Conservation (phyloP, 2,329 filamentous ascomycete genomes). For the Colletotrichum spinosum region DNA sequence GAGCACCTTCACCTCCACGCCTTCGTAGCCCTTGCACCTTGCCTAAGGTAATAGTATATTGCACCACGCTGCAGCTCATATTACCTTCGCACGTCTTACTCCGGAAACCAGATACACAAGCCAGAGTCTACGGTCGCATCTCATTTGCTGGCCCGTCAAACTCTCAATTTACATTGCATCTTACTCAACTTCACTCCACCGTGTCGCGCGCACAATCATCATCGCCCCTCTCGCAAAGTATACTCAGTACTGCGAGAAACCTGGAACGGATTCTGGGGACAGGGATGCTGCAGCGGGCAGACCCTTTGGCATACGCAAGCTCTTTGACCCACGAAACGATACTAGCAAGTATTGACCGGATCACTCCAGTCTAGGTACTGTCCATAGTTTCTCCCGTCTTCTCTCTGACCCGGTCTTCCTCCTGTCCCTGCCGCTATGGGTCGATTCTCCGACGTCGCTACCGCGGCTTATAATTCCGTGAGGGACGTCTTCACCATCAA, state of each 20-base stretch:
- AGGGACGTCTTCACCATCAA: constrained; percentile 37
- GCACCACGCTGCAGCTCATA: too few species aligned
- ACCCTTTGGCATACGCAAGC: constrained; percentile 17
- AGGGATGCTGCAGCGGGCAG: constrained; percentile 17
- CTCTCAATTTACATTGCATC: constrained; percentile 5
- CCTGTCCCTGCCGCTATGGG: constrained; percentile 23
- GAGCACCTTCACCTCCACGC: too few species aligned
- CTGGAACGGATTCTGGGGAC: constrained; percentile 14
- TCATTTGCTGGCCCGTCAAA: too few species aligned
- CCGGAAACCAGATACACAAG: too few species aligned
- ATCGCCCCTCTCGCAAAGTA: constrained; percentile 2
- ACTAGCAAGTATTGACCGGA: too few species aligned
- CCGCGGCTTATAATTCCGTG: constrained; percentile 36
- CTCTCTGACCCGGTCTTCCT: background rate
- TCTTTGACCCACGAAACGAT: constrained; percentile 21
- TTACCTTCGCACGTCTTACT: too few species aligned
- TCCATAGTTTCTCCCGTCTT: background rate
- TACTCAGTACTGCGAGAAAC: constrained; percentile 1
- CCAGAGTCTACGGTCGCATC: too few species aligned
- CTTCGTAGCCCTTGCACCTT: too few species aligned
- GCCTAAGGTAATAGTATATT: too few species aligned
- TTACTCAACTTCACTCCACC: background rate
- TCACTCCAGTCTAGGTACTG: background rate
- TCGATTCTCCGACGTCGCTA: constrained; percentile 29
- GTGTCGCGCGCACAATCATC: constrained; percentile 15